Conservation (phyloP, 2,329 filamentous ascomycete genomes). For the Fusarium palustre region DNA sequence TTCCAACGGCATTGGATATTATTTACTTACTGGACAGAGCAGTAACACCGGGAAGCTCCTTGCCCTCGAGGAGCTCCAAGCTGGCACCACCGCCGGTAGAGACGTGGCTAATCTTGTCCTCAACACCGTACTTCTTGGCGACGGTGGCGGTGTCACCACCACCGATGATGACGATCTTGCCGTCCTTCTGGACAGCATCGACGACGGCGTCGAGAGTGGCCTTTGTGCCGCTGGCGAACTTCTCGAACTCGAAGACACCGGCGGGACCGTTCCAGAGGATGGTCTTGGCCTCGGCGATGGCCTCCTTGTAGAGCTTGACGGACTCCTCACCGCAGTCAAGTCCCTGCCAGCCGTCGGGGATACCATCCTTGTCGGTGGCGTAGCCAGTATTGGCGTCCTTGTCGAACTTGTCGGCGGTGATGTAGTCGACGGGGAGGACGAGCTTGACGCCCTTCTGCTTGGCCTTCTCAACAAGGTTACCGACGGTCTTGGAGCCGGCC, state of each 20-base stretch:
- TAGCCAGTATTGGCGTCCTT: conserved; percentile 83
- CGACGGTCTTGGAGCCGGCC: conserved; percentile 91
- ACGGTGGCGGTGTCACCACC: conserved; percentile 98
- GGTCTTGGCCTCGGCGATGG: conserved; percentile 89
- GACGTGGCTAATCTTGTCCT: conserved; percentile 98
- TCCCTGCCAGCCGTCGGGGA: conserved; percentile 98
- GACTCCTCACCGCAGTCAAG: conserved; percentile 94
- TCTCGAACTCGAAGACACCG: conserved; percentile 97
- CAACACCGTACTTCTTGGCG: conserved; percentile 94
- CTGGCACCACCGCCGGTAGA: conserved; percentile 96
- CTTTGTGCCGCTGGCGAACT: conserved; percentile 94
- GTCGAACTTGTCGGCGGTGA: conserved; percentile 95
- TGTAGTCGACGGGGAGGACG: conserved; percentile 92
- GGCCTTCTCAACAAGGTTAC: conserved; percentile 90
- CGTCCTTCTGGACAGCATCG: conserved; percentile 75
- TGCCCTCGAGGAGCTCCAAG: conserved; percentile 96
- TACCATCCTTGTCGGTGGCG: conserved; percentile 87
- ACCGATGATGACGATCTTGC: conserved; percentile 98
- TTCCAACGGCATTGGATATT: conserved; percentile 33
- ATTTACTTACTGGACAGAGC: conserved; percentile 84
- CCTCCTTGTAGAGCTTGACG: conserved; percentile 86
- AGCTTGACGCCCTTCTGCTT: conserved; percentile 97
- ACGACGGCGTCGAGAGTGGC: conserved; percentile 90
- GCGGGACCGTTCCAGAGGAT: conserved; percentile 99
- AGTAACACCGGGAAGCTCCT: conserved; percentile 92